Evolutionary conservation across 169 alveolate genomes (phyloP), one percentile per base, ranked within the genome.

Genomic region (Cryptosporidium sp.): DNA sequence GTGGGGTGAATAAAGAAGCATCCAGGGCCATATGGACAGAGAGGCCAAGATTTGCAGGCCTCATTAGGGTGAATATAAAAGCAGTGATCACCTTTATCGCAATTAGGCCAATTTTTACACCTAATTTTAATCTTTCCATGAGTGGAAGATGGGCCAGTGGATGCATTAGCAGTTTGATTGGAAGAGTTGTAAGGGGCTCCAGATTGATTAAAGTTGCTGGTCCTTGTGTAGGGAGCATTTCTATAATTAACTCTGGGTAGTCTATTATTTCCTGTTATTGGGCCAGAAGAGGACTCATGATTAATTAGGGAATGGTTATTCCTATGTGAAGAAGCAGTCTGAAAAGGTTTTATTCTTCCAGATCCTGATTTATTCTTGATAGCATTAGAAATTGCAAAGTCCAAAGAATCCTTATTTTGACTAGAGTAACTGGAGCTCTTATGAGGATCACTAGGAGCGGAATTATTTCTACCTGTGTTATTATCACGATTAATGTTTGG

Each of bases 21-120:
- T 48, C 69, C 89, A 80, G 89, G 89, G 43, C 89, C 89, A 37
- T 62, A 80, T 39, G 89, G 74, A 65, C 89, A 80, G 31, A 62
- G 48, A 43, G 89, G 89, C 89, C 89, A 80, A 12, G 68, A 43
- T 45, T 80, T 80, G 26, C 89, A 80, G 33, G 89, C 89, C 26
- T 80, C 89, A 59, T 69, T 62, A 33, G 89, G 89, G 51, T 80
- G 89, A 62, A 80, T 80, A 65, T 80, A 80, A 65, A 80, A 65
- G 29, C 89, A 80, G 41, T 80, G 71, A 65, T 80, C 89, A 21
- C 89, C 89, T 41, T 59, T 62, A 12, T 80, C 89, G 41, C 89
- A 80, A 50, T 62, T 80, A 12, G 89, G 89, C 89, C 89, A 80
- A 9, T 80, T 80, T 48, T 80, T 80, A 41, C 89, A 80, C 31